A percentile compares a stretch with the other conserved stretches of the same genome.
phyloP scores from a whole-genome alignment of 1,139 yeast species.

The Pichia sp. region DNA sequence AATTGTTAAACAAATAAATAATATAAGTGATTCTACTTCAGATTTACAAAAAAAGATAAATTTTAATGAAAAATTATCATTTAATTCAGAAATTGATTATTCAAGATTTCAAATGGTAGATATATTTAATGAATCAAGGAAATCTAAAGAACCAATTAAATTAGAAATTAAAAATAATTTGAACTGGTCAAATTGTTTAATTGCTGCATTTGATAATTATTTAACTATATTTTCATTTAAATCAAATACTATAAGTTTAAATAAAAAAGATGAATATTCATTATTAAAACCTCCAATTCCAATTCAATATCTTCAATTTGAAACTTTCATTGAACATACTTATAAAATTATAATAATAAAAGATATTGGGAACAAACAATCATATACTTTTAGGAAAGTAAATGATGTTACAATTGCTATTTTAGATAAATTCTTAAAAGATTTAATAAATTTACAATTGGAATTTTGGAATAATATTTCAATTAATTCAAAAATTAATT shows the following conservation, averaged over 20 bases:
- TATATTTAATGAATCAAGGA: constrained; percentile 23
- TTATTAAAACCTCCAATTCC: constrained; percentile 25
- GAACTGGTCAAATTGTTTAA: constrained; percentile 19
- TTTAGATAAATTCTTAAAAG: constrained; percentile 22
- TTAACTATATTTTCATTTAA: constrained; percentile 21
- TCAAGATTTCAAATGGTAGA: constrained; percentile 28
- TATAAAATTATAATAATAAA: constrained; percentile 18
- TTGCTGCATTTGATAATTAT: constrained; percentile 28
- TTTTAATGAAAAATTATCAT: constrained; percentile 24
- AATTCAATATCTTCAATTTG: constrained; percentile 22
- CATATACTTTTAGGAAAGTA: constrained; percentile 16
- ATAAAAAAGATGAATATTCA: constrained; percentile 16
- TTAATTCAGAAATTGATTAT: constrained; percentile 23
- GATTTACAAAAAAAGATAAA: constrained; percentile 27
- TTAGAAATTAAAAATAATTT: constrained; percentile 18
- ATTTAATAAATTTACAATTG: constrained; percentile 15
- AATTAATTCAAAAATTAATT: constrained; percentile 15
- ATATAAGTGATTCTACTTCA: constrained; percentile 25
- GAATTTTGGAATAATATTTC: constrained; percentile 19
- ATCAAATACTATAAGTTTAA: constrained; percentile 11
- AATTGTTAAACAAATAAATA: constrained; percentile 20
- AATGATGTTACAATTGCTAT: constrained; percentile 21
- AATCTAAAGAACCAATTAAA: constrained; percentile 22
- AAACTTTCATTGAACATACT: constrained; percentile 16
- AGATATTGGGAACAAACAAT: constrained; percentile 20